Evolutionary conservation across 148 eudicot genomes (phyloP), one percentile per base, ranked within the genome.

Genomic region (Fagopyrum esculentum): DNA sequence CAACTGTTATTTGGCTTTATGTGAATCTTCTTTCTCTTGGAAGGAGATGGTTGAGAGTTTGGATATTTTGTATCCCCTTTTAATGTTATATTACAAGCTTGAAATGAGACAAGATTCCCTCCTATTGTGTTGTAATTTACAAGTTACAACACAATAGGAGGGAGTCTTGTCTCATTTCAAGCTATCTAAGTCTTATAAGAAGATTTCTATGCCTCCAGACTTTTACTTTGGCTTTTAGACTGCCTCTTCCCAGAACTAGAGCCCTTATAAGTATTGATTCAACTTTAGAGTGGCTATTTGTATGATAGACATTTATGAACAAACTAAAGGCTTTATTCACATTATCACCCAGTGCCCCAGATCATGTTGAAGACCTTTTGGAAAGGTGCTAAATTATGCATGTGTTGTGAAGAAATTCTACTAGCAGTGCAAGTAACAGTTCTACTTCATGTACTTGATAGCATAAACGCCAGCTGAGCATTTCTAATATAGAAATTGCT

Each of bases 341-440:
- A 30, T 63, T 63, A 63, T 12, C 45, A 57, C 69, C 15, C 15
- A 30, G 44, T 29, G 22, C 66, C 69, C 15, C 15, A 30, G 43
- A 61, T 59, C 64, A 19, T 54, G 16, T n/a, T 4, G 22, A 16
- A 55, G 16, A 66, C 17, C 47, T 43, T 66, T 12, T 43, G 47
- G 6, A 66, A 35, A 40, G 71, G 71, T 66, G 71, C 71, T 66
- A 43, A 40, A 66, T 6, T 7, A 63, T 29, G 66, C 45, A 63
- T 63, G 45, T 57, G 30, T 49, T 49, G 13, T 9, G 63, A n/a
- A 57, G 68, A 61, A 60, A 13, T 40, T 46, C 10, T 66, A 45
- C 47, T 43, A 9, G 19, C 43, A 15, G 9, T 66, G 13, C 46
- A 46, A 13, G 46, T 43, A 8, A 8, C 47, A 35, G 46, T 22